Evolutionary conservation across 2,329 filamentous ascomycete genomes (phyloP), one percentile per base, ranked within the genome.

Genomic region (Xylaria sp.): DNA sequence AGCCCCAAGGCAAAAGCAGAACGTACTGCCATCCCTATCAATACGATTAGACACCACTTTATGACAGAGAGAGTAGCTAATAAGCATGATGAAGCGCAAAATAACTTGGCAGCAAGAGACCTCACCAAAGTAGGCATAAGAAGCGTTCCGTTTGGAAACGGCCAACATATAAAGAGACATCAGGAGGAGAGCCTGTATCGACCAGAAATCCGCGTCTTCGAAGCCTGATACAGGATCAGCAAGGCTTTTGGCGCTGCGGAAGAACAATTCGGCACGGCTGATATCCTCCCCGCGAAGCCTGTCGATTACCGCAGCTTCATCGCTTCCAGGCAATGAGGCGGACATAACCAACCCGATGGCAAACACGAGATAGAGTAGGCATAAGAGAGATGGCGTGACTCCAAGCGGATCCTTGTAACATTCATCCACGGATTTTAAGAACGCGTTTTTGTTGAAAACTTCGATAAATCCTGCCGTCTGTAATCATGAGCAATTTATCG

Each of bases 141-240:
- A 85, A 4, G 85, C 83, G 67, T 89, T 89, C 15, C 86, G 79
- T 72, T 84, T 87, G 0, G 86, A 87, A 14, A 86, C 80, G 2
- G 83, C 80, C 15, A 90, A 75, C 82, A 84, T 86, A 69, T 89
- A 91, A 2, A 89, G 74, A 0, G 87, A 81, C 83, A 90, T 89
- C 37, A 91, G 75, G 0, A 85, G 75, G 45, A 89, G 76, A 2
- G 86, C 86, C 70, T 90, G 87, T 49, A 90, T 81, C 12, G 85
- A 86, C 84, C 87, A 89, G 61, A 90, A 84, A 58, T 88, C 84
- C 21, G 83, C 84, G 68, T 89, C 84, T 69, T 89, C 87, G 50
- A 88, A 83, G 0, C 84, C 80, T 2, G 76, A 73, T 0, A 78
- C 72, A 1, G 78, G 76, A 47, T 82, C 77, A 17, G 76, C 77